Conservation (phyloP, 371 early-diverging fungal genomes). For the Entomophthora muscae region DNA sequence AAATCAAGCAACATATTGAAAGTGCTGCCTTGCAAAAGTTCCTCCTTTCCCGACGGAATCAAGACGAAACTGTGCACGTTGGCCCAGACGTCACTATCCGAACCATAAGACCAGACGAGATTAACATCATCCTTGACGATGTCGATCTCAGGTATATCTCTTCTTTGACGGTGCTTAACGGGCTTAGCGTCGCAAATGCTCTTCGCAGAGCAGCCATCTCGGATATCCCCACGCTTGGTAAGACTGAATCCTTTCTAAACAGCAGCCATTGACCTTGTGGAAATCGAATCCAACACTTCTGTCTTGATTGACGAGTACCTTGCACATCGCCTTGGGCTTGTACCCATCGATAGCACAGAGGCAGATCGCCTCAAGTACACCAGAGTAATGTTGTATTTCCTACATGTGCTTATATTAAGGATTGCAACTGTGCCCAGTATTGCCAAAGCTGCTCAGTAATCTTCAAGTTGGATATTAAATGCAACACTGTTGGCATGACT, state of each 20-base stretch:
- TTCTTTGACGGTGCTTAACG: too few species aligned
- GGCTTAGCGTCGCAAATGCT: conserved; percentile 90
- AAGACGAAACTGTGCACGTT: background rate
- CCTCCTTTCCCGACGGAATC: background rate
- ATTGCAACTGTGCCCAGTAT: conserved; percentile 78
- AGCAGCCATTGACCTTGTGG: conserved; percentile 91
- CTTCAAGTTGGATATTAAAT: conserved; percentile 61
- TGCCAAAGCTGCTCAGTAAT: conserved; percentile 85
- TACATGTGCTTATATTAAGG: conserved; percentile 22
- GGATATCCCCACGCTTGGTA: conserved; percentile 93
- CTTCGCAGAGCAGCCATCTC: conserved; percentile 91
- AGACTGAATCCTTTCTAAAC: background rate
- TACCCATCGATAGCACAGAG: conserved; percentile 71
- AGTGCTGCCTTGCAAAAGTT: background rate
- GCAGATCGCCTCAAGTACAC: conserved; percentile 69
- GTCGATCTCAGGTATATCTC: background rate
- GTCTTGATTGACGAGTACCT: conserved; percentile 97
- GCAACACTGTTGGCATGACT: conserved; percentile 47
- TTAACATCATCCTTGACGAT: background rate
- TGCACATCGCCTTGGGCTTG: conserved; percentile 95
- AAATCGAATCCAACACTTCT: conserved; percentile 87
- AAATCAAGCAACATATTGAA: background rate
- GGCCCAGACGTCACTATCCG: background rate
- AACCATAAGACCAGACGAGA: background rate
- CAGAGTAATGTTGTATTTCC: conserved; percentile 24